phyloP scores from a whole-genome alignment of 2,329 filamentous ascomycete genomes.

The Macrophomina tecta region DNA sequence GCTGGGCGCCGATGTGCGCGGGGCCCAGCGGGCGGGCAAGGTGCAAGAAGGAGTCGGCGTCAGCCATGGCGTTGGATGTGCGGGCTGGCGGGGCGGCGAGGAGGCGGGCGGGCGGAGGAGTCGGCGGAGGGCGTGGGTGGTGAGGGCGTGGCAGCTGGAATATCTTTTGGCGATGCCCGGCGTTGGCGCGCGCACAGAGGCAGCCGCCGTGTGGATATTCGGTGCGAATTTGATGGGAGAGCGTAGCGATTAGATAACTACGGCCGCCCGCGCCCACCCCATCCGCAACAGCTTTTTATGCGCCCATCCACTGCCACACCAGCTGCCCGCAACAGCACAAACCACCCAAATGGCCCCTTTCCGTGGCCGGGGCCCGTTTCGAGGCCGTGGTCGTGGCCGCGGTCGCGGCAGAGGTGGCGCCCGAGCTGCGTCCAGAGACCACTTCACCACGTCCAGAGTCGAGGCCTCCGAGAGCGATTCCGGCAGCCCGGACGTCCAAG shows the following conservation, averaged over 20 bases:
- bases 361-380: conserved; percentile 39
- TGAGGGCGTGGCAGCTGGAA: conserved; percentile 25
- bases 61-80: conserved; percentile 70
- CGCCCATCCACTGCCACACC: neutral
- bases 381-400: conserved; percentile 31
- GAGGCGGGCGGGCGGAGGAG: conserved; percentile 19
- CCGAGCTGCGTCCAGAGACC: neutral
- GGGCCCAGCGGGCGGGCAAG: conserved; percentile 91
- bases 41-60: conserved; percentile 88
- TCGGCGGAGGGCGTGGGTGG: conserved; percentile 9
- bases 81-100: conserved; percentile 25
- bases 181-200: conserved; percentile 26
- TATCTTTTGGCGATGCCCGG: conserved; percentile 28
- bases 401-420: conserved; percentile 28
- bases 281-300: conserved; percentile 22
- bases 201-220: conserved; percentile 25
- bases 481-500: conserved; percentile 35
- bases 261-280: conserved; percentile 1
- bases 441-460: conserved; percentile 29
- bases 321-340: neutral
- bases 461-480: conserved; percentile 31
- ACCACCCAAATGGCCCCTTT: conserved; percentile 13
- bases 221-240: conserved; percentile 22
- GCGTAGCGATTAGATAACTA: conserved; percentile 29
- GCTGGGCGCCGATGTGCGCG: conserved; percentile 76